Base-by-base conservation (phyloP, 2,329 filamentous ascomycete genomes). In the Cladophialophora chaetospira region DNA sequence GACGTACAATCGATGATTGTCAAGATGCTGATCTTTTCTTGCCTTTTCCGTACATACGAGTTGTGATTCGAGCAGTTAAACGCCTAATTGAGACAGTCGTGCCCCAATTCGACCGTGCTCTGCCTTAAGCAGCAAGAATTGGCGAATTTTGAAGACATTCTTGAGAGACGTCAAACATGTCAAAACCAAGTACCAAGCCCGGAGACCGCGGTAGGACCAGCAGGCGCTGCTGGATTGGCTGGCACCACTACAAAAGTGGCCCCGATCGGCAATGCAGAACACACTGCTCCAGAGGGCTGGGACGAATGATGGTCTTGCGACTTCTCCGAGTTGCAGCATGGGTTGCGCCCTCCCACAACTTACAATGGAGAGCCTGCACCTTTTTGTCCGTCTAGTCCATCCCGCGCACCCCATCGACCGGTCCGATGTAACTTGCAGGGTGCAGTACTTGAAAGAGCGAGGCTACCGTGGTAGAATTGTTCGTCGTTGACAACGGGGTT, bases 261-360 rank as follows among this genome's bases (percentile, higher is more conserved):
- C 35, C 46, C 38, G 46, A 49, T 49, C 46, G 46, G 29, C 46
- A 49, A 49, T 35, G 46, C 46, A 49, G 31, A 49, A 38, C 46
- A 49, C 46, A 38, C 15, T 13, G 26, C 25, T 21, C 19, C 31
- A 36, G 17, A 49, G 8, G 31, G 15, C 19, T 33, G n/a, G 40
- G 46, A 35, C 46, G 46, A 49, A 49, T 49, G 13, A 36, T 25
- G 13, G 31, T 49, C 31, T n/a, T 21, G 8, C 10, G 13, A 38
- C 17, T 38, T 21, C 10, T 49, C 11, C 19, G 33, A 15, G 35
- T 38, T 31, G 31, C 19, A 13, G 26, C 44, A 47, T 6, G 31
- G 44, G n/a, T n/a, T n/a, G n/a, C n/a, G n/a, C n/a, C n/a, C n/a
- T n/a, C n/a, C n/a, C n/a, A n/a, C n/a, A n/a, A n/a, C n/a, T n/a